Conservation (phyloP, 192 early-diverging fungal species). For the Backusella liffmaniae region DNA sequence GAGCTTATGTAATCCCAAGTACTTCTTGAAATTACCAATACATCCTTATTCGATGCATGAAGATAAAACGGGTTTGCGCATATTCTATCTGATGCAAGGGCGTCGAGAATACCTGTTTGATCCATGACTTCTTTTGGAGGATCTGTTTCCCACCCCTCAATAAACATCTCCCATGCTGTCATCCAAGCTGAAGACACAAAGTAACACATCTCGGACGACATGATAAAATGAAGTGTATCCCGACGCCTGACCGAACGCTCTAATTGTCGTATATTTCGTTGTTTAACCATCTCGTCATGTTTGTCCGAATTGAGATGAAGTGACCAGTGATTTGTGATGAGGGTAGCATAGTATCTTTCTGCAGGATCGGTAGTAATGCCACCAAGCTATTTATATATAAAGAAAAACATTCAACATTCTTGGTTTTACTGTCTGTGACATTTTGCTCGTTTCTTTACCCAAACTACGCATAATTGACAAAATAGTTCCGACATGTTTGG, state of each 20-base stretch:
- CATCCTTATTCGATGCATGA: conserved; percentile 8
- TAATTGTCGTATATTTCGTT: neutral
- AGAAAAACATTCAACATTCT: neutral
- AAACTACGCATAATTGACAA: conserved; percentile 21
- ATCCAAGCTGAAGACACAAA: conserved; percentile 22
- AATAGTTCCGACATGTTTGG: conserved; percentile 16
- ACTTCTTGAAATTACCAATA: neutral
- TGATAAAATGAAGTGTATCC: conserved; percentile 19
- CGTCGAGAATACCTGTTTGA: neutral
- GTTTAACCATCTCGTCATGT: neutral
- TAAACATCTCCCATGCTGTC: conserved; percentile 22
- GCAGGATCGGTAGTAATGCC: conserved; percentile 8
- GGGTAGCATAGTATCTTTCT: conserved; percentile 3
- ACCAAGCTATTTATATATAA: conserved; percentile 16
- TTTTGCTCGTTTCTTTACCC: conserved; percentile 12
- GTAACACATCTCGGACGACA: neutral
- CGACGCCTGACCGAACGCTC: conserved; percentile 13
- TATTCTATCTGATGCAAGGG: neutral
- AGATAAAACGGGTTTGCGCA: conserved; percentile 12
- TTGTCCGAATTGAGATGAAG: neutral
- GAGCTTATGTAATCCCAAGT: neutral
- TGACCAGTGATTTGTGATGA: conserved; percentile 1
- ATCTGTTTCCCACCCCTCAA: conserved; percentile 13
- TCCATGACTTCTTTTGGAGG: neutral
- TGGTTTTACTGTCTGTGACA: neutral